Conservation (phyloP, 2,329 filamentous ascomycete genomes). For the Colletotrichum sp. region DNA sequence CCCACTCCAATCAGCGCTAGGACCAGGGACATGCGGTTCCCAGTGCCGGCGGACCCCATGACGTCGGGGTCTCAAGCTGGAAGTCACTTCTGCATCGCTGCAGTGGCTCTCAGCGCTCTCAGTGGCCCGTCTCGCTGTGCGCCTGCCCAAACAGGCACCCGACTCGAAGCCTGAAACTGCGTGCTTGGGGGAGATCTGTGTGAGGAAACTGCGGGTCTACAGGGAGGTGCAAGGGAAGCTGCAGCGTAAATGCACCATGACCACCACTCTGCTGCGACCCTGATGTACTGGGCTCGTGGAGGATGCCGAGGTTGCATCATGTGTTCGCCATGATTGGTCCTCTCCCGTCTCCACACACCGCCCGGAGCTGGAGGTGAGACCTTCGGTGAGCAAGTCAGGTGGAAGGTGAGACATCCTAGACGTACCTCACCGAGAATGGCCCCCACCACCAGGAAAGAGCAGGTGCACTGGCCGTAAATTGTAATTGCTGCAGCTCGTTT, state of each 20-base stretch:
- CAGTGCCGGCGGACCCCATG: constrained; percentile 1
- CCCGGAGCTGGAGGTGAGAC: background rate
- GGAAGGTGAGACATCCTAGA: background rate
- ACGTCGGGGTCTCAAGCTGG: constrained; percentile 5
- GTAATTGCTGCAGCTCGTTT: background rate
- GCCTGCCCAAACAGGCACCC: background rate
- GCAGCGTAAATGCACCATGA: background rate
- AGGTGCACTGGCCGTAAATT: background rate
- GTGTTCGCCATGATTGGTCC: background rate
- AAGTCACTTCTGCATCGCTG: background rate
- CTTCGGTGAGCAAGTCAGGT: background rate
- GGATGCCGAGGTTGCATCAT: background rate
- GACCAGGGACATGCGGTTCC: constrained; percentile 13
- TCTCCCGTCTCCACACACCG: no score
- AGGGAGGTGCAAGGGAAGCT: background rate
- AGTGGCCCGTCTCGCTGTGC: background rate
- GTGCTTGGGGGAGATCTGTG: background rate
- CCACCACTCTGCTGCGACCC: background rate
- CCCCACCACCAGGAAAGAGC: background rate
- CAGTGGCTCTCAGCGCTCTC: background rate
- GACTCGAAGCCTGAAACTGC: background rate
- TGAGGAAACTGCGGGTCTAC: background rate
- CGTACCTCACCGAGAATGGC: background rate
- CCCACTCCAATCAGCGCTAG: constrained; percentile 11
- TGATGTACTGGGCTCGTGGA: background rate